Percentiles rank a stretch among this genome's conserved stretches.
These are phyloP conservation scores for Cryptococcus depauperatus DNA, from an alignment of 1,284 basidiomycete species.

Conservation along the genomic window DNA sequence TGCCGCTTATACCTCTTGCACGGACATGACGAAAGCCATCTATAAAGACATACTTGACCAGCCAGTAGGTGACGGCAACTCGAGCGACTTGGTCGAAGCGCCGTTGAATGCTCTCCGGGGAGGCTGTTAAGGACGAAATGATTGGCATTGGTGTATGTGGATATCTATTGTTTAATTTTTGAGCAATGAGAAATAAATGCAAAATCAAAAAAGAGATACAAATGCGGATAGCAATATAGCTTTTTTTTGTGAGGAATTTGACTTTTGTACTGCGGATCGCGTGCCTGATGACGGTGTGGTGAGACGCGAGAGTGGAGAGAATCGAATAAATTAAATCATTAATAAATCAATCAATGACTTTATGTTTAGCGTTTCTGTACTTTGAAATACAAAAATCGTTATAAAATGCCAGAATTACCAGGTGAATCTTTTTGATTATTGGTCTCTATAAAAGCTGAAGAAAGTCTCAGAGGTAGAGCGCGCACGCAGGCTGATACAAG, in stretches of 20 bases:
- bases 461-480: slow-evolving; percentile 62
- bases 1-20: slow-evolving; percentile 56
- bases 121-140: slow-evolving; percentile 1
- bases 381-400: no score
- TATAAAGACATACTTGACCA: slow-evolving; percentile 19
- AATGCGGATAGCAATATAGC: not conserved
- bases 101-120: slow-evolving; percentile 4
- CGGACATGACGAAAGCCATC: slow-evolving; percentile 55
- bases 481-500: slow-evolving; percentile 55
- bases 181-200: not conserved
- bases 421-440: no score
- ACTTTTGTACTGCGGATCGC: no score
- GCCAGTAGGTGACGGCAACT: slow-evolving; percentile 16
- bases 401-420: no score
- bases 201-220: not conserved
- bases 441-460: no score
- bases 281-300: no score
- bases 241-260: no score
- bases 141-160: slow-evolving; percentile 5
- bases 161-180: not conserved
- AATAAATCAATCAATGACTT: no score
- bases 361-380: no score
- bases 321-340: no score
- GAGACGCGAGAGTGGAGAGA: no score
- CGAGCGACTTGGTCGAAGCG: slow-evolving; percentile 17